Evolutionary conservation across 2,329 filamentous ascomycete genomes (phyloP).

Genomic region (Trichoderma harzianum): DNA sequence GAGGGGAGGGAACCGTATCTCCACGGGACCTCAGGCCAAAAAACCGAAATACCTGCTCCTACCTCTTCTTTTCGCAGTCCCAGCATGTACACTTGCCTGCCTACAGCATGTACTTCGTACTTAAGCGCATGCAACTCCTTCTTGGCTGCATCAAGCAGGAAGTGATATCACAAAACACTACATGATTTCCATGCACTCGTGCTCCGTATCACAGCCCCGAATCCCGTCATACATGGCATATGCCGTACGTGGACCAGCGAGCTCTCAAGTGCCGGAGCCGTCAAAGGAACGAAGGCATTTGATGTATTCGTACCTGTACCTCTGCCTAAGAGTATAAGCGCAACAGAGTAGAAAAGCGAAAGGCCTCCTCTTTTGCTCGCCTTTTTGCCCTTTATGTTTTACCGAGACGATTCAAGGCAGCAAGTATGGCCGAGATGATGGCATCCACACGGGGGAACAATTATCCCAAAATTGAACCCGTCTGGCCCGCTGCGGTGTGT

Average conservation of each 20-base stretch:
- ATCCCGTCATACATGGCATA: neutral
- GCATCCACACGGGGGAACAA: neutral
- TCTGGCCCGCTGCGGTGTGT: neutral
- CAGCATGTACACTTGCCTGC: neutral
- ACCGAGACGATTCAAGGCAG: neutral
- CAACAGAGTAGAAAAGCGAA: neutral
- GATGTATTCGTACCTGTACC: neutral
- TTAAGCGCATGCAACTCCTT: neutral
- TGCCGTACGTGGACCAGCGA: neutral
- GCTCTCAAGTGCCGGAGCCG: neutral
- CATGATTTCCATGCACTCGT: neutral
- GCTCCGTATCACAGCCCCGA: neutral
- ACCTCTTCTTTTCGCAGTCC: neutral
- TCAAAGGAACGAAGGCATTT: neutral
- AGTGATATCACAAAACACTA: neutral
- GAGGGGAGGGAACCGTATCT: neutral
- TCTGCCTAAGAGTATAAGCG: neutral
- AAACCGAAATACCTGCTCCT: neutral
- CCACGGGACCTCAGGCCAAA: neutral
- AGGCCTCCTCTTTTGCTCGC: neutral
- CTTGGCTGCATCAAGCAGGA: neutral
- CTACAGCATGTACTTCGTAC: neutral
- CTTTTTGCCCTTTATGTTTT: neutral
- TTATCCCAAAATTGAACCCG: neutral
- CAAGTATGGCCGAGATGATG: neutral